Percentiles rank a stretch among this genome's conserved stretches.
These are phyloP conservation scores for Phoma herbarum DNA, from an alignment of 2,329 filamentous ascomycete species.

Conservation along the genomic window DNA sequence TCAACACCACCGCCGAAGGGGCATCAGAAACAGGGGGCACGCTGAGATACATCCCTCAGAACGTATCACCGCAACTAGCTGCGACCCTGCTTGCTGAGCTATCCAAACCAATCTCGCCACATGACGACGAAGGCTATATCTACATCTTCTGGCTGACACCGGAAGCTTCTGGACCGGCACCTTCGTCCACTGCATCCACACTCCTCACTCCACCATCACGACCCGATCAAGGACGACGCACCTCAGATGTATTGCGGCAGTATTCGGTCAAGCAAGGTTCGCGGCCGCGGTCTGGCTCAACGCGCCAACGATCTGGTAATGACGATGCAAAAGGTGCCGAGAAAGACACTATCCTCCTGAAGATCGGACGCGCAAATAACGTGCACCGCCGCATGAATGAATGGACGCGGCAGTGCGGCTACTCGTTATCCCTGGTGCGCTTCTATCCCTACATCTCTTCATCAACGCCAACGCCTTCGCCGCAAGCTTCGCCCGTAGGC, in stretches of 20 bases:
- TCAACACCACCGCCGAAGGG: neutral
- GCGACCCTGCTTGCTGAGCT: conserved; percentile 80
- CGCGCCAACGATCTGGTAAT: conserved; percentile 15
- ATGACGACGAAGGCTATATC: conserved; percentile 86
- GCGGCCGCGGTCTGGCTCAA: conserved; percentile 16
- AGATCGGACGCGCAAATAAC: conserved; percentile 76
- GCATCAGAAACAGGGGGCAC: conserved; percentile 53
- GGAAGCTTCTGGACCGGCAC: conserved; percentile 65
- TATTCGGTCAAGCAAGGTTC: conserved; percentile 39
- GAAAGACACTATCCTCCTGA: conserved; percentile 70
- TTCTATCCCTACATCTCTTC: conserved; percentile 82
- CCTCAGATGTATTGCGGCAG: conserved; percentile 46
- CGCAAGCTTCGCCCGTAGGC: conserved; percentile 36
- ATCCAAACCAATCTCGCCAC: conserved; percentile 74
- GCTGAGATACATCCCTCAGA: conserved; percentile 73
- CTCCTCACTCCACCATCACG: conserved; percentile 64
- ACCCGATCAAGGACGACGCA: conserved; percentile 38
- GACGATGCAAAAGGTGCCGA: conserved; percentile 28
- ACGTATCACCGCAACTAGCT: conserved; percentile 71
- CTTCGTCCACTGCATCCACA: conserved; percentile 56
- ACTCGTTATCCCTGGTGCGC: conserved; percentile 84
- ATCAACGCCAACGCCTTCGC: conserved; percentile 34
- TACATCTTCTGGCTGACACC: conserved; percentile 97
- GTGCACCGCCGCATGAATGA: conserved; percentile 91
- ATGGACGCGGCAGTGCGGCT: conserved; percentile 92